Evolutionary conservation across 2,329 filamentous ascomycete species (phyloP), one percentile per base, ranked within the genome.

Genomic region (Alternaria panax): DNA sequence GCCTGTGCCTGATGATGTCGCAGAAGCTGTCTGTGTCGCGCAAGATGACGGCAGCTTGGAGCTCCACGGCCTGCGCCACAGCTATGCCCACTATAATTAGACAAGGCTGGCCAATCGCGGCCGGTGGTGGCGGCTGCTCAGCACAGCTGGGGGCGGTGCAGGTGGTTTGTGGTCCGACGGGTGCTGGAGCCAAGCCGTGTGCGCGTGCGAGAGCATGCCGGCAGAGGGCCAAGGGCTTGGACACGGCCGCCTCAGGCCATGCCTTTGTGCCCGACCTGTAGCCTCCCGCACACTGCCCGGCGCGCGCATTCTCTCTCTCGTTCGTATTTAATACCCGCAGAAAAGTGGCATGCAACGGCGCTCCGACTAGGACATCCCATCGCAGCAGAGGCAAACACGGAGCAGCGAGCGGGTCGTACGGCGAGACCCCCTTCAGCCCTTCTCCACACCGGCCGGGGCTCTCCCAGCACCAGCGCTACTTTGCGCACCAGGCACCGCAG

Each of bases 401-500:
- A 45, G 28, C 51, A 56, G 52, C 40, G 36, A 42, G 57, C 48
- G 59, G 59, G 30, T 48, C 59, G 38, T 32, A 41, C 47, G 34
- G 43, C 54, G 43, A 60, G 51, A 46, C 41, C 54, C 59, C 55
- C 55, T 45, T 61, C 58, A 63, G 60, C 61, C 61, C 40, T 63
- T 55, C 62, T 62, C 64, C 64, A 66, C 63, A 63, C 36, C 34
- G 54, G 57, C 46, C 54, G 54, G 52, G 43, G 34, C 50, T 43
- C 40, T 51, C 30, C 28, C 51, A 61, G 54, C 57, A 51, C 28
- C 51, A 61, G 54, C 57, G 54, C 61, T 58, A 64, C 61, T 56
- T 56, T 45, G 45, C 51, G 56, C 54, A 51, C 48, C 40, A 46
- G 52, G 60, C 61, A 58, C 42, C 51, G 24, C 45, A 53, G 38